These are phyloP conservation scores for Candida mesenterica DNA, from an alignment of 1,139 yeast species.

Conservation along the genomic window DNA sequence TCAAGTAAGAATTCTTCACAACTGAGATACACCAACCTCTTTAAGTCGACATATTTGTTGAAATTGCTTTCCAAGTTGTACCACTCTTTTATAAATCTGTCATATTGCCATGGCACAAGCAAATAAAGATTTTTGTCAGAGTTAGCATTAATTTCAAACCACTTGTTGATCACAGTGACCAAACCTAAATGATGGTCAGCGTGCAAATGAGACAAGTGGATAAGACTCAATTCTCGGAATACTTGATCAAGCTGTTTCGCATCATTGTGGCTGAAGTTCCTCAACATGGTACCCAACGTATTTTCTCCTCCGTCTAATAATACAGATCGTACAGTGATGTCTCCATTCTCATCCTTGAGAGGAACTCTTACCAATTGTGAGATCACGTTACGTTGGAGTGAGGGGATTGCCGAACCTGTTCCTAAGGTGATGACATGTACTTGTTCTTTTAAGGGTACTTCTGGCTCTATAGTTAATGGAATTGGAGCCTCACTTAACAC, in stretches of 20 bases:
- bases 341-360: constrained; percentile 24
- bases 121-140: constrained; percentile 45
- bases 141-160: constrained; percentile 50
- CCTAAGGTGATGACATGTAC: constrained; percentile 81
- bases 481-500: constrained; percentile 21
- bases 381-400: constrained; percentile 79
- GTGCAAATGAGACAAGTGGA: constrained; percentile 86
- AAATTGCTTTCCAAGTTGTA: constrained; percentile 47
- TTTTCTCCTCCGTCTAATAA: constrained; percentile 94
- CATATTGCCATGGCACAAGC: constrained; percentile 75
- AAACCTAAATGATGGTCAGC: constrained; percentile 97
- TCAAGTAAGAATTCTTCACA: constrained; percentile 59
- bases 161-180: constrained; percentile 62
- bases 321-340: constrained; percentile 39
- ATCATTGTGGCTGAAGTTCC: constrained; percentile 54
- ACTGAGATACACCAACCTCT: constrained; percentile 54
- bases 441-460: constrained; percentile 39
- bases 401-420: constrained; percentile 92
- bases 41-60: constrained; percentile 31
- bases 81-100: constrained; percentile 72
- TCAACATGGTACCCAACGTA: constrained; percentile 68
- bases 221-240: constrained; percentile 56
- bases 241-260: constrained; percentile 32
- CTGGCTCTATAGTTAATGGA: constrained; percentile 8
- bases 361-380: constrained; percentile 77